Base-by-base conservation (phyloP, 2,329 filamentous ascomycete genomes). In the Tolypocladium inflatum region DNA sequence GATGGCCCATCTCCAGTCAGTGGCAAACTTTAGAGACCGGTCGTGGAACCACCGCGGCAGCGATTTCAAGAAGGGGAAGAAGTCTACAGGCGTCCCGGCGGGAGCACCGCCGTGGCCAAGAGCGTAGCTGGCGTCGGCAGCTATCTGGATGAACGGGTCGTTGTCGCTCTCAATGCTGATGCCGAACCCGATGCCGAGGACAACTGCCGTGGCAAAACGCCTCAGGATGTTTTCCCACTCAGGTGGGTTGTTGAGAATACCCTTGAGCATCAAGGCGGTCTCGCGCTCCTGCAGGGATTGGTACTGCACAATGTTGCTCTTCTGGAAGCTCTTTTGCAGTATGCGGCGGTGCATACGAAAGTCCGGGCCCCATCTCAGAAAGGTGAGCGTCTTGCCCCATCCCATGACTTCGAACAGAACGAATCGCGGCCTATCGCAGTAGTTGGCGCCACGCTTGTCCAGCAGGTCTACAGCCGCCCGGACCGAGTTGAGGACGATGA, bases 381-480 rank as follows among this genome's bases (percentile, higher is more conserved):
- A 79, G 11, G 76, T 77, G 35, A 79, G 66, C 0, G 77, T 78
- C 45, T 73, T 71, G 23, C 70, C 67, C 77, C 77, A 80, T 26
- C 76, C 76, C 74, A 77, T 76, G 38, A 73, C 66, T 55, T 75
- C 69, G 54, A 74, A 74, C 2, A 75, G 62, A 2, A 73, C 71
- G 60, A 80, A 79, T n/a, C 73, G 70, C 10, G 77, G 77, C 2
- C 77, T 63, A 61, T 77, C 74, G 38, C 67, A 68, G 61, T 77
- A 79, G 59, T 77, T 79, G 59, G 68, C 69, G 1, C 77, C 76
- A 21, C 73, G 66, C 57, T 73, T 76, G 57, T 78, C 76, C 6
- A 80, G 67, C 5, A 80, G 66, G n/a, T 78, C 76, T 6, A 66
- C 62, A 26, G 77, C 76, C 3, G 73, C 70, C 52, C 72, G 66